Base-by-base conservation (phyloP, 2,329 filamentous ascomycete genomes). In the Emmonsiellopsis sp. region DNA sequence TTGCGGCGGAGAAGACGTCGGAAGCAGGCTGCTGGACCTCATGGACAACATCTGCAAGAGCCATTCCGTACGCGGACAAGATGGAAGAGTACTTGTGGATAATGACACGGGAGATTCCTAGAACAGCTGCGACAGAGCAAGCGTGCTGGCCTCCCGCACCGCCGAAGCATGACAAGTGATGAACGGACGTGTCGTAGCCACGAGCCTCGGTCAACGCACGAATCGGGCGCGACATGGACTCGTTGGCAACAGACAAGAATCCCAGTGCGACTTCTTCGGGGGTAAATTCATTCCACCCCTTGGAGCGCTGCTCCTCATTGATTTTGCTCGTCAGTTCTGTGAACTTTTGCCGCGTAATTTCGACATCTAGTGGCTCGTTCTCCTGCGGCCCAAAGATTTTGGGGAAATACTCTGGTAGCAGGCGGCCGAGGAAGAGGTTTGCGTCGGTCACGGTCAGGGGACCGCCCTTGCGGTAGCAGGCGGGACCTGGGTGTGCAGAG, bases 371-470 rank as follows among this genome's bases (percentile, higher is more conserved):
- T 0, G 84, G 86, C 66, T 95, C 83, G 56, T 95, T 78, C 65
- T 96, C 91, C 44, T 91, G 86, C 67, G 88, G 86, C 45, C 92
- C 92, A 62, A 97, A 96, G 55, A 97, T 96, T 67, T 91, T 92
- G 0, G 92, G 92, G 69, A 97, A 97, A 76, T 95, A 95, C 57
- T 95, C 88, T 0, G 91, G 91, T 1, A 95, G 71, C 3, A 97
- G 74, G 27, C 92, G 82, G 0, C 91, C 91, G 0, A 97, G 80
- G 65, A 89, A 91, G 5, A 95, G 69, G 61, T 96, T 96, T 5
- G 91, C 91, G 63, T 96, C 91, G 0, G 92, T 96, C 7, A 96
- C 91, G 0, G 91, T 93, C 11, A 92, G 77, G 2, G 91, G 91
- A 0, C 91, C 91, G 0, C 88, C 91, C 69, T 96, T 96, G 11